phyloP scores from a whole-genome alignment of 345 rosid genomes.

The Carallia brachiata region DNA sequence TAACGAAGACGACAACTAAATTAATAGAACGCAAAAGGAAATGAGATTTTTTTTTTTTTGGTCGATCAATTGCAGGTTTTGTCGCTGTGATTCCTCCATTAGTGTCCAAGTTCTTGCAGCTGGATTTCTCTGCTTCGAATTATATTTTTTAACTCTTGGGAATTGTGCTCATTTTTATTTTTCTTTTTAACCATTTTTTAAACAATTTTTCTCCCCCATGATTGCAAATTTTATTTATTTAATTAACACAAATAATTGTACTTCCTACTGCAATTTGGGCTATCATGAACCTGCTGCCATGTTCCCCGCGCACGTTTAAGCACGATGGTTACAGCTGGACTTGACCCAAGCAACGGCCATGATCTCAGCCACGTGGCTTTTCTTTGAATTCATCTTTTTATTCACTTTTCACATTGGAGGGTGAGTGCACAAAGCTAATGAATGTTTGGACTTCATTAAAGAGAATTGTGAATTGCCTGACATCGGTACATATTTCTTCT shows the following conservation, averaged over 20 bases:
- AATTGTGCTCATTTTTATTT: conserved; percentile 22
- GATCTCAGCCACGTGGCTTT: conserved; percentile 47
- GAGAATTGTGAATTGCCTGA: no score
- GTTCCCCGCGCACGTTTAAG: conserved; percentile 57
- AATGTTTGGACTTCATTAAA: no score
- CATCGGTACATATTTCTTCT: no score
- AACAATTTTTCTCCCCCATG: background rate
- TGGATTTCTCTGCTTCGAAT: conserved; percentile 40
- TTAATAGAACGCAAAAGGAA: background rate
- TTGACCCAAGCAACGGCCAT: conserved; percentile 28
- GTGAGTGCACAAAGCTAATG: no score
- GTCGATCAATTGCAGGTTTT: conserved; percentile 44
- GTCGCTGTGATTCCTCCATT: conserved; percentile 36
- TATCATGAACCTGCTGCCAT: conserved; percentile 34
- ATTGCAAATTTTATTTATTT: conserved; percentile 7
- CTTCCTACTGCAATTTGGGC: conserved; percentile 23
- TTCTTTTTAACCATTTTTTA: background rate
- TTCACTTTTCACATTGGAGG: no score
- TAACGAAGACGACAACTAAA: background rate
- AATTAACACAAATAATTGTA: conserved; percentile 16
- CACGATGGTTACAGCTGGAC: conserved; percentile 69
- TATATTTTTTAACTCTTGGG: conserved; percentile 21
- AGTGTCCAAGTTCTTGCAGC: conserved; percentile 53
- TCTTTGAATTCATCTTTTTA: no score
- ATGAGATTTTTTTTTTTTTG: background rate